Evolutionary conservation across 139 green algal genomes (phyloP).

Genomic region (Eudorina sp.): DNA sequence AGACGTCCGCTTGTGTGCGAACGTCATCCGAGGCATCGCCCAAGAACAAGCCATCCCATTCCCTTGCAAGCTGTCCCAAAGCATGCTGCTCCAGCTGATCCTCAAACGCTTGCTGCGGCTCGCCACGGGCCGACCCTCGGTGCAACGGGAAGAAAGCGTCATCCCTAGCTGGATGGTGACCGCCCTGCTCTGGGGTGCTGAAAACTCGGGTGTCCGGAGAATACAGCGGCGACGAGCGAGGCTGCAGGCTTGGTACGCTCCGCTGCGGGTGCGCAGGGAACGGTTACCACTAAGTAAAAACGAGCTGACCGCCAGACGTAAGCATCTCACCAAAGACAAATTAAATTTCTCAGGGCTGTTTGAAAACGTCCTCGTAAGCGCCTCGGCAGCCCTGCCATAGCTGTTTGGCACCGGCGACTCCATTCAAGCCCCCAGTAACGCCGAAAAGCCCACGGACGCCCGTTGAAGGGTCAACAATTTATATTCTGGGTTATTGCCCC

Average conservation of each 20-base stretch:
- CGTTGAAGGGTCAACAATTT: too few relatives aligned
- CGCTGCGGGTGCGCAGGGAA: neutral
- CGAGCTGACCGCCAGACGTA: neutral
- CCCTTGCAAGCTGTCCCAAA: neutral
- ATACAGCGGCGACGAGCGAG: neutral
- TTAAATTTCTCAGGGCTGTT: neutral
- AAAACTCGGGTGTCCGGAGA: neutral
- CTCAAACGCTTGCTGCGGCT: conserved; percentile 20
- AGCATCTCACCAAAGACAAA: neutral
- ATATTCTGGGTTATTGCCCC: too few relatives aligned
- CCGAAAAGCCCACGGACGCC: too few relatives aligned
- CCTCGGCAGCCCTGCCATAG: neutral
- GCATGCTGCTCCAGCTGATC: conserved; percentile 14
- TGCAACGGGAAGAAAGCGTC: neutral
- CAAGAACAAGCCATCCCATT: conserved; percentile 25
- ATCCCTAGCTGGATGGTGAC: neutral
- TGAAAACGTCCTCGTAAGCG: conserved; percentile 1
- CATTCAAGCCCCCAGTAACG: too few relatives aligned
- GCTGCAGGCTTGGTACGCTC: neutral
- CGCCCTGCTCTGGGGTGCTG: neutral
- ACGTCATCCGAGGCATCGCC: conserved; percentile 12
- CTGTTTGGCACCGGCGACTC: neutral
- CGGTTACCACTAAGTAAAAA: neutral
- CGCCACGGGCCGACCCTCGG: neutral
- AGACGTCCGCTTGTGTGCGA: conserved; percentile 14